phyloP scores from a whole-genome alignment of 1,284 basidiomycete species.

The Rhizopogon hawkerae region DNA sequence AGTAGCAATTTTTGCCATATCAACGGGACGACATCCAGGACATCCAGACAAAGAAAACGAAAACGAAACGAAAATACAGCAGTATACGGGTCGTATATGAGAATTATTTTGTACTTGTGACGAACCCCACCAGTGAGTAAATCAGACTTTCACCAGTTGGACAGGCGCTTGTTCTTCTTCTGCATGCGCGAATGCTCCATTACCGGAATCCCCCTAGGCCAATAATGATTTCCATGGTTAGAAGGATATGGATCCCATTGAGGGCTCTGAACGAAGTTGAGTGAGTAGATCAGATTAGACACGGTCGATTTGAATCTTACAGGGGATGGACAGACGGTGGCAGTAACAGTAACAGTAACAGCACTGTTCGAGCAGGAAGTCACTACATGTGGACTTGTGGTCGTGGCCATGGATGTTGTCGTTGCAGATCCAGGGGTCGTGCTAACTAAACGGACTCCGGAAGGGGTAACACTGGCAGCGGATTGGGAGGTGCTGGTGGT shows the following conservation, averaged over 20 bases:
- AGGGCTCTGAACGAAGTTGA: neutral
- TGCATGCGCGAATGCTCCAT: neutral
- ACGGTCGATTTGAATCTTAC: conserved; percentile 1
- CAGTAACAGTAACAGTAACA: conserved; percentile 14
- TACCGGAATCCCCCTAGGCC: neutral
- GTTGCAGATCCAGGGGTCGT: neutral
- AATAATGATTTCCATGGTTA: neutral
- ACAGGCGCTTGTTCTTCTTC: neutral
- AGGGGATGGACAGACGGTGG: conserved; percentile 9
- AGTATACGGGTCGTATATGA: neutral
- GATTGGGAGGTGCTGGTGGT: neutral
- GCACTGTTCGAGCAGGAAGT: neutral
- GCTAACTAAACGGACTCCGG: neutral
- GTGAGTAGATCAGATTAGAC: neutral
- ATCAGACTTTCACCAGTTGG: neutral
- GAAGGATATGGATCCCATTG: neutral
- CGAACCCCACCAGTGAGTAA: neutral
- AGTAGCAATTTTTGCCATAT: neutral
- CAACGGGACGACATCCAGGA: neutral
- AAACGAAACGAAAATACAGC: neutral
- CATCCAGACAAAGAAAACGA: neutral
- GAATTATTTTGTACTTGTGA: neutral
- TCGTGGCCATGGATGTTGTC: neutral
- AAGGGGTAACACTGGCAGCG: neutral
- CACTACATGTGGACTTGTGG: neutral